A percentile compares a stretch with the other conserved stretches of the same genome.
Evolutionary conservation across 495 filamentous ascomycete genomes (phyloP).

Genomic region (Aspergillus bertholletiae): DNA sequence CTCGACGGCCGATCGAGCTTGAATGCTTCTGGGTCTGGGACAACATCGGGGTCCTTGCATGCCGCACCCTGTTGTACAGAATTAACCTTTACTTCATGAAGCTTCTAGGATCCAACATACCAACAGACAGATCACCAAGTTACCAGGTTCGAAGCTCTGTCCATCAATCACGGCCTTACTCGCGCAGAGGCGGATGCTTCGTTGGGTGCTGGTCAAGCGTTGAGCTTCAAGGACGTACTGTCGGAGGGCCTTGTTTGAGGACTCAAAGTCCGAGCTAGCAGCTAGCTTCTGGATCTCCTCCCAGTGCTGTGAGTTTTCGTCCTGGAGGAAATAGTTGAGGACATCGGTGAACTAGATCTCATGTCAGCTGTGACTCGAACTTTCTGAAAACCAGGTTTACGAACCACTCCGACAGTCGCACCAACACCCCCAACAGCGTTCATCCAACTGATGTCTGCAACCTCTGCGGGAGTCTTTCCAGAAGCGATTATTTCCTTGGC

Average conservation of each 20-base stretch:
- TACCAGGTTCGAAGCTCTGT: neutral
- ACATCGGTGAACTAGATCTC: neutral
- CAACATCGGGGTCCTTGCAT: conserved; percentile 20
- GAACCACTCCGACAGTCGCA: conserved; percentile 30
- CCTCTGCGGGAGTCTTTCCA: conserved; percentile 2
- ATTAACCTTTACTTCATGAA: too few relatives aligned
- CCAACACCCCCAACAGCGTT: conserved; percentile 32
- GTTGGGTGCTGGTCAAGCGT: conserved; percentile 9
- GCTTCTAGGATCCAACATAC: conserved; percentile 1
- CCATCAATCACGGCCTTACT: conserved; percentile 1
- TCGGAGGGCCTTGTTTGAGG: neutral
- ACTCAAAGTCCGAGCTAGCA: neutral
- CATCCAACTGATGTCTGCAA: conserved; percentile 30
- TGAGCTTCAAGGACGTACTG: conserved; percentile 17
- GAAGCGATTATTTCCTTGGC: neutral
- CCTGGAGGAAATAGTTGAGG: neutral
- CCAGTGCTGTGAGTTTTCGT: neutral
- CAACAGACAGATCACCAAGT: neutral
- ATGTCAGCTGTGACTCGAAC: neutral
- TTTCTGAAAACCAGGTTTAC: neutral
- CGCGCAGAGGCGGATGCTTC: conserved; percentile 5
- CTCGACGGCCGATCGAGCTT: conserved; percentile 51
- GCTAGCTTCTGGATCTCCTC: neutral
- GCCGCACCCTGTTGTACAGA: neutral
- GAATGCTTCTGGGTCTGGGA: conserved; percentile 51